Evolutionary conservation across 495 filamentous ascomycete genomes (phyloP).

Genomic region (Cercophora samala): DNA sequence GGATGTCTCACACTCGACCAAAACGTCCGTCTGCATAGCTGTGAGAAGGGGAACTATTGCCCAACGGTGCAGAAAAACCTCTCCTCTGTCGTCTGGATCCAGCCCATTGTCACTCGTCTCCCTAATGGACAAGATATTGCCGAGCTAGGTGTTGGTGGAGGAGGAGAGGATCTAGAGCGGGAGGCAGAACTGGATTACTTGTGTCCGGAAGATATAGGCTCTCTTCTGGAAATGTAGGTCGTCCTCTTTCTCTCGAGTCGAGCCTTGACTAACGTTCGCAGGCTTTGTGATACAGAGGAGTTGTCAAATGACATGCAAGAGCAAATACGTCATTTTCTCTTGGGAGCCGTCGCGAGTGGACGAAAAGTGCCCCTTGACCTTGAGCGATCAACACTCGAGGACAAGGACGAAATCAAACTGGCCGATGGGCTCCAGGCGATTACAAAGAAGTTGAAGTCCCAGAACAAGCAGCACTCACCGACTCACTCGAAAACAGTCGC

Average conservation of each 20-base stretch:
- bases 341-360: conserved; percentile 24
- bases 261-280: conserved; percentile 5
- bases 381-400: conserved; percentile 21
- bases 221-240: conserved; percentile 49
- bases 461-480: conserved; percentile 10
- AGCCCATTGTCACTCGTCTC: conserved; percentile 64
- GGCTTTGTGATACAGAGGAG: conserved; percentile 21
- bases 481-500: neutral
- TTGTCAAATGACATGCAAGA: conserved; percentile 26
- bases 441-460: conserved; percentile 27
- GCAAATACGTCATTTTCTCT: conserved; percentile 29
- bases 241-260: neutral
- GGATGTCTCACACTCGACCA: conserved; percentile 69
- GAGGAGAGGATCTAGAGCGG: conserved; percentile 68
- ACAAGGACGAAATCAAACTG: conserved; percentile 27
- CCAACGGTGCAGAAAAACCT: conserved; percentile 41
- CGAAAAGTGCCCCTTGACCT: conserved; percentile 38
- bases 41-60: conserved; percentile 71
- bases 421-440: conserved; percentile 31
- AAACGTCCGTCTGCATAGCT: conserved; percentile 77
- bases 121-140: conserved; percentile 56
- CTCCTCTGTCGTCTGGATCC: conserved; percentile 67
- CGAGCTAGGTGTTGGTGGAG: conserved; percentile 76
- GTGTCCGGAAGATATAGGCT: conserved; percentile 40
- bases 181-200: conserved; percentile 61